Evolutionary conservation across 257 asterid species (phyloP).

Genomic region (Solanum habrochaites): DNA sequence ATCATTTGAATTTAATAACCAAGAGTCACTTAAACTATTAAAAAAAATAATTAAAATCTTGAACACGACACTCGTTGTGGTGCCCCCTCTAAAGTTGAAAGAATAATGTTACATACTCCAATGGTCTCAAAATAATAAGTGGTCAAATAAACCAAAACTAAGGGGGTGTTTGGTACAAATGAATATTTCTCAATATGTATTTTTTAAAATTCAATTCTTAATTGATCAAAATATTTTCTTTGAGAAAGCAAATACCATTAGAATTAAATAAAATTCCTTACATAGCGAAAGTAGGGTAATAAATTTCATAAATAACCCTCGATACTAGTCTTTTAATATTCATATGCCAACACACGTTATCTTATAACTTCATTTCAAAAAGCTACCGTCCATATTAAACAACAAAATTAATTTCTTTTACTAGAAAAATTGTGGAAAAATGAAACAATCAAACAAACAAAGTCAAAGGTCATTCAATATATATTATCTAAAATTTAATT

Average conservation of each 20-base stretch:
- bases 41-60: not conserved
- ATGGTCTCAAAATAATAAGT: not conserved
- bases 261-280: not conserved
- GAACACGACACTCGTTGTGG: not conserved
- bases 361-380: not conserved
- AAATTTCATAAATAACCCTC: not conserved
- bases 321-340: not conserved
- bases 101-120: not conserved
- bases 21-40: not conserved
- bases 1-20: not conserved
- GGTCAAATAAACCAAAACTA: not conserved
- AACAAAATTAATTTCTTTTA: not conserved
- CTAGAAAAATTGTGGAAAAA: not conserved
- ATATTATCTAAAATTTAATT: too few species aligned
- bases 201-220: not conserved
- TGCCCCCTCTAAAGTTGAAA: not conserved
- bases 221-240: not conserved
- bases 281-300: not conserved
- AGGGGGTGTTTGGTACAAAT: not conserved
- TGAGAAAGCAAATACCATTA: not conserved
- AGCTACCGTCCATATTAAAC: too few species aligned
- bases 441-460: too few species aligned
- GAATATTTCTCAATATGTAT: not conserved
- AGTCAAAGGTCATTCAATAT: not conserved
- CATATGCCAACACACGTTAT: not conserved